Base-by-base conservation (phyloP, 257 asterid species). In the Przewalskia tangutica region DNA sequence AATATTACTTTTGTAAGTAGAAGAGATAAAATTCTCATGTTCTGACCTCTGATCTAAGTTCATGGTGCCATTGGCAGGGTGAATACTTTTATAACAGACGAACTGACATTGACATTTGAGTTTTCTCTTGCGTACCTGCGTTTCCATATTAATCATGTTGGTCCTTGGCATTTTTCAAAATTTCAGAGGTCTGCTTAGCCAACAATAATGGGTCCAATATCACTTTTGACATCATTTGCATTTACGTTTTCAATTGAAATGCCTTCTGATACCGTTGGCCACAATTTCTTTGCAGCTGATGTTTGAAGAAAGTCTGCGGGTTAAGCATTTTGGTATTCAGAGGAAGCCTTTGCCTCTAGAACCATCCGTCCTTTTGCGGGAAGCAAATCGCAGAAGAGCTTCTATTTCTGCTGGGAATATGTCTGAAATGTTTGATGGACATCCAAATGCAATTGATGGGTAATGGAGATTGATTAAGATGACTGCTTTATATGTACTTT, bases 331-430 rank as follows among this genome's bases (percentile, higher is more conserved):
- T 63, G 98, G 95, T 83, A 94, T 96, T 85, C 98, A 94, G 90
- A 91, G 97, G 91, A 96, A 90, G 90, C 97, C 98, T 46, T 88
- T 96, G 83, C 99, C 99, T 82, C 90, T 96, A 75, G 99, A 96
- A 88, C 99, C 99, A 87, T 91, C 99, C 78, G 91, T 94, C 79
- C 93, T 96, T 83, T 86, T 96, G 87, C 94, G 98, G n/a, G 98
- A 96, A 90, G 98, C 99, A 86, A 96, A 96, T 86, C 97, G 99
- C 53, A 91, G 97, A 81, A 96, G 99, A 86, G 98, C 99, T 86
- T 93, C 98, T 81, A 97, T 96, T 85, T 96, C 99, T 14, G 97
- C 95, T 88, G 99, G 99, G 86, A 96, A 92, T 90, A 86, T 89
- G 88, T 88, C 84, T 76, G 99, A 96, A 82, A 81, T 96, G 89